Base-by-base conservation (phyloP, 345 rosid species). In the Triadica sebifera region DNA sequence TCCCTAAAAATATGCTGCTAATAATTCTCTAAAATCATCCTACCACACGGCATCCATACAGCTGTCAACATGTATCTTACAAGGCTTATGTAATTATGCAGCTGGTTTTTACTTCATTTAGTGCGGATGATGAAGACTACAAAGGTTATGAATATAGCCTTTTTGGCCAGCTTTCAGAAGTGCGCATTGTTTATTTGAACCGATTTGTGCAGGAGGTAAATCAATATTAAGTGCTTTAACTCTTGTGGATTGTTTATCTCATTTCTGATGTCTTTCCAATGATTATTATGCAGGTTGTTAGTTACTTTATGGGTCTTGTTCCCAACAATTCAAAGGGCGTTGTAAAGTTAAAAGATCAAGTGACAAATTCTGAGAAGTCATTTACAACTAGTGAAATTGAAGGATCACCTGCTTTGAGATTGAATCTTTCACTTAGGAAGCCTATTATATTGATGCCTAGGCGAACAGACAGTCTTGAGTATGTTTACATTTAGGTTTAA, bases 381-480 rank as follows among this genome's bases (percentile, higher is more conserved):
- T 91, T 93, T 81, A 89, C 94, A 8, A 76, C 96, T 41, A 87
- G 93, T 76, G 97, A 93, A 82, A 86, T 93, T 78, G 98, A 93
- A 75, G 99, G 99, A 73, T 93, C 96, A 71, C 98, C 99, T 63
- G 94, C 99, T 79, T 70, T 95, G 52, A 95, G 87, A 87, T 84
- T 95, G 84, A 91, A 90, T 86, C 87, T 95, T 76, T 95, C 99
- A 57, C 93, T 95, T 38, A 85, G 81, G 81, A 91, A 89, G 73
- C 99, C 99, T 63, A 91, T 95, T 75, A 95, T 95, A 84, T 81
- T 93, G 84, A 93, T 95, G 99, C 99, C 99, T 78, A 93, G 88
- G 41, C 84, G 76, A 66, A 95, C 99, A 51, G 89, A 91, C 81
- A 95, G 97, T 83, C 84, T 78, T 55, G 98, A 95, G 99, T 95